phyloP scores from a whole-genome alignment of 768 basidiomycete genomes.

The Sarcodon sp. region DNA sequence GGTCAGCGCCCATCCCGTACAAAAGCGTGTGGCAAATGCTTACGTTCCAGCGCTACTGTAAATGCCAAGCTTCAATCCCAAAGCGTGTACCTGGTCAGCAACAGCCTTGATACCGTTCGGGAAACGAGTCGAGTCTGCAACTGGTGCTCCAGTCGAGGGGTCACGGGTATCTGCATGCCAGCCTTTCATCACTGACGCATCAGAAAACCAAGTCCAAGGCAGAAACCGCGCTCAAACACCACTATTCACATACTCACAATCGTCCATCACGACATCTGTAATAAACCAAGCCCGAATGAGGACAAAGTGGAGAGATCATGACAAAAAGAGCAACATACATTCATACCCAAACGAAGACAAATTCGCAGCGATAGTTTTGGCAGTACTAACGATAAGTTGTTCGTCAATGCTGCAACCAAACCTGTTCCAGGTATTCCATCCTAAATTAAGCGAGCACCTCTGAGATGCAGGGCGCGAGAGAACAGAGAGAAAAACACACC shows the following conservation, averaged over 20 bases:
- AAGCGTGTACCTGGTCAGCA: constrained; percentile 18
- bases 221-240: background rate
- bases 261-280: constrained; percentile 23
- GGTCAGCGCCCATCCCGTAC: background rate
- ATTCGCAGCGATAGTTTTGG: constrained; percentile 17
- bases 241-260: constrained; percentile 15
- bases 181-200: constrained; percentile 6
- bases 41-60: constrained; percentile 22
- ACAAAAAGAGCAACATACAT: constrained; percentile 12
- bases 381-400: constrained; percentile 20
- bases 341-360: constrained; percentile 22
- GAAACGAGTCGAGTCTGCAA: constrained; percentile 18
- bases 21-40: constrained; percentile 1
- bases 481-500: constrained; percentile 1
- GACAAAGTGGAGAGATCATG: background rate
- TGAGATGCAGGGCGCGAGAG: no score
- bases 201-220: background rate
- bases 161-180: constrained; percentile 20
- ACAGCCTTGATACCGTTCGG: constrained; percentile 17
- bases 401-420: constrained; percentile 24
- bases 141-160: constrained; percentile 16
- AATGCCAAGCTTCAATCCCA: constrained; percentile 23
- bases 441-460: no score
- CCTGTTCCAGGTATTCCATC: constrained; percentile 26
- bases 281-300: background rate